A percentile compares a stretch with the other conserved stretches of the same genome.
Conservation (phyloP, 306 rosid genomes). For the Cucumis melo region DNA sequence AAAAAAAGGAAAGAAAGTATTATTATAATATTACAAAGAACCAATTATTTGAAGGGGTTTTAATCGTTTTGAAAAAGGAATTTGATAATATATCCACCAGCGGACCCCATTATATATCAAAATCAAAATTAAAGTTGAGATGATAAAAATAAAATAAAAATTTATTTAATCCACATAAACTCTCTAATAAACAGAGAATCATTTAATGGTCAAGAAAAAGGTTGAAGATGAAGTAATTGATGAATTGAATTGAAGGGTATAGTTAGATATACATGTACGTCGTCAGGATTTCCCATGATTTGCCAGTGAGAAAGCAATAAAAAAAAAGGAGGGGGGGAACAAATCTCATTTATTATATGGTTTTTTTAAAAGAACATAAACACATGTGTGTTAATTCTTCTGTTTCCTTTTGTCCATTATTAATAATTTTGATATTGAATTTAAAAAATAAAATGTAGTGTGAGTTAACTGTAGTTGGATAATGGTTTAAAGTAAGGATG, state of each 20-base stretch:
- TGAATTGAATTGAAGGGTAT: too few species aligned
- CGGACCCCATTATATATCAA: not conserved
- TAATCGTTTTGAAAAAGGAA: not conserved
- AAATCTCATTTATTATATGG: too few species aligned
- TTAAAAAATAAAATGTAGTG: not conserved
- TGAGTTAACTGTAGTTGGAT: not conserved
- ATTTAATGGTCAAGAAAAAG: too few species aligned
- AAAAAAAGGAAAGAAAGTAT: too few species aligned
- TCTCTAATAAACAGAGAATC: too few species aligned
- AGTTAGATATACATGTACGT: not conserved
- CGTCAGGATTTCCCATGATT: not conserved
- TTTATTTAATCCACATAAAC: too few species aligned
- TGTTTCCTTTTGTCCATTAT: not conserved
- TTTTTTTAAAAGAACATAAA: not conserved
- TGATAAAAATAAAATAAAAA: too few species aligned
- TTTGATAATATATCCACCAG: not conserved
- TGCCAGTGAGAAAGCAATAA: not conserved
- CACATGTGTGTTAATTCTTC: not conserved
- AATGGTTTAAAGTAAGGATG: too few species aligned
- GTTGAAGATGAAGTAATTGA: too few species aligned
- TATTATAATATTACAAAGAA: not conserved
- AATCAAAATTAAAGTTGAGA: not conserved
- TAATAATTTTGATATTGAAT: not conserved
- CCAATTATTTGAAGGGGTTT: not conserved
- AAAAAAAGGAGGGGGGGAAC: too few species aligned